Percentiles rank a stretch among this genome's conserved stretches.
These are phyloP conservation scores for Rhodotorula kratochvilovae DNA, from an alignment of 768 basidiomycete species.

Conservation along the genomic window DNA sequence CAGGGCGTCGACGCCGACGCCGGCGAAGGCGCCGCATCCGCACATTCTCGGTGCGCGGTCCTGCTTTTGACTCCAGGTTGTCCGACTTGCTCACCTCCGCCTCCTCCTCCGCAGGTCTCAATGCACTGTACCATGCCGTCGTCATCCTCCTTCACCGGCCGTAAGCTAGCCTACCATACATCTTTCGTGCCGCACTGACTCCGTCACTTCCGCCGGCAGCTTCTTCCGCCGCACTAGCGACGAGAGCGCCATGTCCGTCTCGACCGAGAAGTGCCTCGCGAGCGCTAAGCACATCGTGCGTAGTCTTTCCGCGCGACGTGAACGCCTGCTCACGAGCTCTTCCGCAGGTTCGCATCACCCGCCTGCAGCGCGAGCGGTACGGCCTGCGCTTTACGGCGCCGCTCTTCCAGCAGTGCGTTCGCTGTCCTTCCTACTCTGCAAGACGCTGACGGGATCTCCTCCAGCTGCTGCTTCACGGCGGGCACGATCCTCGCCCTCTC, in stretches of 20 bases:
- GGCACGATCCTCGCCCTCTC: constrained; percentile 19
- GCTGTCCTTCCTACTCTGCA: no score
- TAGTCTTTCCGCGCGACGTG: no score
- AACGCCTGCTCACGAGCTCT: no score
- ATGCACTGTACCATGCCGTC: not conserved
- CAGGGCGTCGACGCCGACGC: not conserved
- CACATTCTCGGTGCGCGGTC: constrained; percentile 5
- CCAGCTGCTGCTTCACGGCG: constrained; percentile 9
- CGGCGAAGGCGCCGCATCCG: not conserved
- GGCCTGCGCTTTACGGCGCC: not conserved
- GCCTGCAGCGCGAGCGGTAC: not conserved
- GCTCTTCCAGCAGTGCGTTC: constrained; percentile 3
- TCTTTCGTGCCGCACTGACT: not conserved
- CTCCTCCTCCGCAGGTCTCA: not conserved
- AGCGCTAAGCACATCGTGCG: not conserved
- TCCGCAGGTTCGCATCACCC: constrained; percentile 3
- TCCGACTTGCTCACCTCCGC: not conserved
- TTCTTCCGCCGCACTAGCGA: not conserved
- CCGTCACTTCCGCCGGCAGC: not conserved
- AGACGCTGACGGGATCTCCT: no score
- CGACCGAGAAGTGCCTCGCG: not conserved
- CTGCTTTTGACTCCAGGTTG: no score
- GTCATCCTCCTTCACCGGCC: not conserved
- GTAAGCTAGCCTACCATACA: not conserved
- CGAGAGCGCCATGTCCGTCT: not conserved